These are phyloP conservation scores for Glarea lozoyensis DNA, from an alignment of 495 filamentous ascomycete species.

Conservation along the genomic window DNA sequence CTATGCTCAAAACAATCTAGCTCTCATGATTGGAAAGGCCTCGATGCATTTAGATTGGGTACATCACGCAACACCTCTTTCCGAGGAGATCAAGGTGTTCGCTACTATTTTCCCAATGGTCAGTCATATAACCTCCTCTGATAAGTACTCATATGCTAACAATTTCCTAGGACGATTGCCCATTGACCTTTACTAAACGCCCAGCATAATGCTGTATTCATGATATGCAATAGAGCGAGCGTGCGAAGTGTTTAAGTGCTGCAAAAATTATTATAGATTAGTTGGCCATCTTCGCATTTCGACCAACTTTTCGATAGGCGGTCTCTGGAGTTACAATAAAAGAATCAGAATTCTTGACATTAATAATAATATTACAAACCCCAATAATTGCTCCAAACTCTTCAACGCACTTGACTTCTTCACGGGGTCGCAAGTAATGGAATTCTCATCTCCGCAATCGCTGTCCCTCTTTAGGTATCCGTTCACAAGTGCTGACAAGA, in stretches of 20 bases:
- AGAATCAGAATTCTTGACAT: too few species aligned
- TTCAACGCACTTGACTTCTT: too few species aligned
- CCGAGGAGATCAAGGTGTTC: constrained; percentile 97
- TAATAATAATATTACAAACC: too few species aligned
- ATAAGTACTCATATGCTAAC: constrained; percentile 6
- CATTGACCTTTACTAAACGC: constrained; percentile 44
- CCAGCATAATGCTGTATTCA: neutral
- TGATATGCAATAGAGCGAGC: neutral
- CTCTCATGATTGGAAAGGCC: constrained; percentile 90
- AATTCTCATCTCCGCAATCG: too few species aligned
- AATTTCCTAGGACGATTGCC: constrained; percentile 50
- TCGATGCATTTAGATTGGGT: constrained; percentile 84
- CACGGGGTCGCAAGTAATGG: too few species aligned
- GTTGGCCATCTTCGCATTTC: too few species aligned
- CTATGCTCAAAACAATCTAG: constrained; percentile 86
- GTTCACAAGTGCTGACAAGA: too few species aligned
- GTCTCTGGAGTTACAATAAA: too few species aligned
- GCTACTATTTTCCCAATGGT: constrained; percentile 97
- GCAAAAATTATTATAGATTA: too few species aligned
- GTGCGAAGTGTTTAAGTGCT: neutral
- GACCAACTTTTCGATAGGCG: too few species aligned
- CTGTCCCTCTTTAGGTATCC: too few species aligned
- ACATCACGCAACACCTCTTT: constrained; percentile 69
- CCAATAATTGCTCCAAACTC: too few species aligned
- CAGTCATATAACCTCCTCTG: constrained; percentile 25